These are phyloP conservation scores for Picochlorum sp. DNA, from an alignment of 139 green algal species.

Conservation along the genomic window DNA sequence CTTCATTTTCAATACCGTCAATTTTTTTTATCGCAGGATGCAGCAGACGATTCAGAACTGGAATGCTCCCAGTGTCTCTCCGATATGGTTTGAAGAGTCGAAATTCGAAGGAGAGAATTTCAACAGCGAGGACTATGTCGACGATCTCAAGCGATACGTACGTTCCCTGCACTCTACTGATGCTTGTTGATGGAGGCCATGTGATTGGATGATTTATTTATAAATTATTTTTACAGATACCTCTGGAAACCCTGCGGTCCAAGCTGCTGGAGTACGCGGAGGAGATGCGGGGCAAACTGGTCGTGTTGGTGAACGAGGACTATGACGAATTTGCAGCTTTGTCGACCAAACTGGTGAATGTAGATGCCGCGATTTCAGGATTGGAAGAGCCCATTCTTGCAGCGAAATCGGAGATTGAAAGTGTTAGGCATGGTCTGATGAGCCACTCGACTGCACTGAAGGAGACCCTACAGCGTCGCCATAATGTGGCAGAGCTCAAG, in stretches of 20 bases:
- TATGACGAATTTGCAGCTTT: conserved; percentile 91
- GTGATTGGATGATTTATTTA: neutral
- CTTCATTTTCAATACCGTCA: neutral
- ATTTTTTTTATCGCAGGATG: neutral
- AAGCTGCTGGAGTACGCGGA: conserved; percentile 69
- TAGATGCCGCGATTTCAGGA: conserved; percentile 74
- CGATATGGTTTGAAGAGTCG: conserved; percentile 75
- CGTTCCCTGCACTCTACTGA: conserved; percentile 11
- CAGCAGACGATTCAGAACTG: neutral
- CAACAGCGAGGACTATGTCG: conserved; percentile 58
- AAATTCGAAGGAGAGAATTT: conserved; percentile 63
- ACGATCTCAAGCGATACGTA: conserved; percentile 69
- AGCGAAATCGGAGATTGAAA: conserved; percentile 41
- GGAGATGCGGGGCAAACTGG: conserved; percentile 48
- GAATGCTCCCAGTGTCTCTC: neutral
- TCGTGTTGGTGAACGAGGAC: conserved; percentile 92
- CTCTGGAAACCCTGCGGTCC: conserved; percentile 64
- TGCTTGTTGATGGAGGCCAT: neutral
- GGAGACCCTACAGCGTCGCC: conserved; percentile 52
- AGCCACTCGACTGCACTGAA: conserved; percentile 51
- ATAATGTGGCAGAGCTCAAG: conserved; percentile 56
- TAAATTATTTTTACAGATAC: conserved; percentile 53
- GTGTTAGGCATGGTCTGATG: conserved; percentile 38
- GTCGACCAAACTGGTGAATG: conserved; percentile 66
- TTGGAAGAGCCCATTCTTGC: conserved; percentile 76